Evolutionary conservation across 2,329 filamentous ascomycete genomes (phyloP).

Genomic region (Fusarium humuli): DNA sequence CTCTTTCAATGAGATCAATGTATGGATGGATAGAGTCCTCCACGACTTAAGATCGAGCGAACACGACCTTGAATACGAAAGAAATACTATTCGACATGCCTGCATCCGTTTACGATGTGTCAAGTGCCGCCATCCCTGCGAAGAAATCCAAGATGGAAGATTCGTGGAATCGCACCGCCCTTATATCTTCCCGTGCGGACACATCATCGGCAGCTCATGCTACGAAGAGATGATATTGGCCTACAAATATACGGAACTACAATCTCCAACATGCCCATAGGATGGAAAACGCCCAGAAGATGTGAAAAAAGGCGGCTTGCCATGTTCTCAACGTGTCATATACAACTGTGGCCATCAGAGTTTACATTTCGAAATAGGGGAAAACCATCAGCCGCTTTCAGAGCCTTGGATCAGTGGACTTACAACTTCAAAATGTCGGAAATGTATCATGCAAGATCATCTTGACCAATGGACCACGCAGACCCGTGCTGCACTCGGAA

Average conservation of each 20-base stretch:
- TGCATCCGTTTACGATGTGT: conserved; percentile 37
- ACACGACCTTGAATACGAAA: accelerated
- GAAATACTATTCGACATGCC: neutral
- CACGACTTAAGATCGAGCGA: neutral
- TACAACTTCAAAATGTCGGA: conserved; percentile 22
- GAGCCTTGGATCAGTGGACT: neutral
- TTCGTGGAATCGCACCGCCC: neutral
- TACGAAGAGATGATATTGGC: conserved; percentile 7
- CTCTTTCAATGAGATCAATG: conserved; percentile 1
- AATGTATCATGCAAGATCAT: conserved; percentile 13
- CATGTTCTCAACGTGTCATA: conserved; percentile 33
- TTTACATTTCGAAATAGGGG: neutral
- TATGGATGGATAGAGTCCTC: conserved; percentile 11
- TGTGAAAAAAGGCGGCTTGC: neutral
- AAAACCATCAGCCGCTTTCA: neutral
- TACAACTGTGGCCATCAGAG: conserved; percentile 26
- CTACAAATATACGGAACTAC: neutral
- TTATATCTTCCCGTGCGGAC: conserved; percentile 37
- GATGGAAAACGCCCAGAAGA: conserved; percentile 21
- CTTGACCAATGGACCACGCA: conserved; percentile 27
- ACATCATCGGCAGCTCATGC: conserved; percentile 37
- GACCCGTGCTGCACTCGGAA: neutral
- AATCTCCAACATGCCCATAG: conserved; percentile 35
- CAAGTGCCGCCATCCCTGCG: conserved; percentile 29
- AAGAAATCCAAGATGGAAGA: neutral